These are phyloP conservation scores for Fusarium sp. DNA, from an alignment of 2,329 filamentous ascomycete genomes.

Conservation along the genomic window DNA sequence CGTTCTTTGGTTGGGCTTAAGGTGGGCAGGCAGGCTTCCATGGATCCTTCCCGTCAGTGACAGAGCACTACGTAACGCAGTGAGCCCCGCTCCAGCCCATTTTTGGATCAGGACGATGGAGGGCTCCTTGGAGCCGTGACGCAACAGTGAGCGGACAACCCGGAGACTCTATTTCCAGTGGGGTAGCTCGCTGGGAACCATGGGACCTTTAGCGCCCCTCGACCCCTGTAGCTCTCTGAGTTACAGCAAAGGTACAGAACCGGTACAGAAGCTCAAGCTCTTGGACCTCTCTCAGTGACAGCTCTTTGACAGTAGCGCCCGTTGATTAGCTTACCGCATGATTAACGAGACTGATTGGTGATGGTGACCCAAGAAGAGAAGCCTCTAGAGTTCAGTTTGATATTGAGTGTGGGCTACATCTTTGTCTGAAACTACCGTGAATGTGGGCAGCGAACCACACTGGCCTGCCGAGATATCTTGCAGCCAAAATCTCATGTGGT, in stretches of 20 bases:
- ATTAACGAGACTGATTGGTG: slow-evolving; percentile 16
- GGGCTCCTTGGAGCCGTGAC: slow-evolving; percentile 18
- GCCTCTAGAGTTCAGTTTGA: neutral
- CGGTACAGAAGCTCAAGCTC: slow-evolving; percentile 17
- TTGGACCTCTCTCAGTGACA: slow-evolving; percentile 10
- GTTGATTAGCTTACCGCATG: slow-evolving; percentile 34
- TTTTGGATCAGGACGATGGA: slow-evolving; percentile 25
- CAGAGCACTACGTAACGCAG: slow-evolving; percentile 37
- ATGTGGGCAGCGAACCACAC: neutral
- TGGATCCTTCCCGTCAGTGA: slow-evolving; percentile 7
- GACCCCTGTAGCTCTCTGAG: slow-evolving; percentile 27
- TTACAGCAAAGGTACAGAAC: slow-evolving; percentile 9
- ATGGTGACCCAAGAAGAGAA: neutral
- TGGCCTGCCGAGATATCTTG: slow-evolving; percentile 7
- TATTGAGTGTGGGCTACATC: slow-evolving; percentile 2
- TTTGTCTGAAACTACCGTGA: slow-evolving; percentile 17
- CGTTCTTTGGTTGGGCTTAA: slow-evolving; percentile 18
- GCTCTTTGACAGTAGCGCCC: slow-evolving; percentile 15
- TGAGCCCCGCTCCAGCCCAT: slow-evolving; percentile 30
- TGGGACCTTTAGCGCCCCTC: slow-evolving; percentile 3
- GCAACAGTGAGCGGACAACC: slow-evolving; percentile 32
- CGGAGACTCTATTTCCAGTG: slow-evolving; percentile 28
- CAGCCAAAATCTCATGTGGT: slow-evolving; percentile 25
- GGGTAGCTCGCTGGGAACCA: slow-evolving; percentile 17
- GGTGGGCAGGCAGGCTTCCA: slow-evolving; percentile 22